Conservation (phyloP, 225 moss, liverwort and hornwort species). For the Thuidium tamariscinum region DNA sequence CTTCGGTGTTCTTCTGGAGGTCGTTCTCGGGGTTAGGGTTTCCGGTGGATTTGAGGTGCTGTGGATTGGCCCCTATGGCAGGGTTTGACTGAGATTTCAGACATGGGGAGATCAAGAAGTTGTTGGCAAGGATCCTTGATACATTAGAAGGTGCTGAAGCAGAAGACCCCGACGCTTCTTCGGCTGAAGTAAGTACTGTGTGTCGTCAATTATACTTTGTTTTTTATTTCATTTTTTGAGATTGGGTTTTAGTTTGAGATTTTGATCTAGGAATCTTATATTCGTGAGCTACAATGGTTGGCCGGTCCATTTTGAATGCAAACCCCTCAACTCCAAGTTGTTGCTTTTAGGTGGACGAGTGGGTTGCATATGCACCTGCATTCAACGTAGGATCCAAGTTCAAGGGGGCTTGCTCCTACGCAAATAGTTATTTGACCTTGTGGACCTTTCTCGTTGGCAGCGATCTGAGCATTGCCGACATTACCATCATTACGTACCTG, state of each 20-base stretch:
- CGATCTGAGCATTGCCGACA: conserved; percentile 59
- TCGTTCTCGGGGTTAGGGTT: too few species aligned
- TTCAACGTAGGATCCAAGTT: conserved; percentile 67
- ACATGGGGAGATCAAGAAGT: conserved; percentile 5
- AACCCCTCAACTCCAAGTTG: not conserved
- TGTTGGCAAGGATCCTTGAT: not conserved
- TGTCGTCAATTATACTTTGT: not conserved
- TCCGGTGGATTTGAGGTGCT: too few species aligned
- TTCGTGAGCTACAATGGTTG: not conserved
- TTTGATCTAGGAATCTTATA: not conserved
- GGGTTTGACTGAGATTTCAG: too few species aligned
- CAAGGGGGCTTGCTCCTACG: conserved; percentile 54
- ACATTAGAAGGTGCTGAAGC: not conserved
- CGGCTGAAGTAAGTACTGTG: not conserved
- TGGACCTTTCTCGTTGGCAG: conserved; percentile 77
- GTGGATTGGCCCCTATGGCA: too few species aligned
- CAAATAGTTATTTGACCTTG: conserved; percentile 34
- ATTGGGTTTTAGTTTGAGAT: not conserved
- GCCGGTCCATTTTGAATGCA: not conserved
- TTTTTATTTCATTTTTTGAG: not conserved
- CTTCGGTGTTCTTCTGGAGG: too few species aligned
- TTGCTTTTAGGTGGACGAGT: conserved; percentile 53
- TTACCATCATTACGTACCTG: conserved; percentile 46
- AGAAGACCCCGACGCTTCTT: not conserved
- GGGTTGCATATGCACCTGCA: conserved; percentile 51